Percentiles rank a stretch among this genome's conserved stretches.
Conservation (phyloP, 2,329 filamentous ascomycete genomes). For the Penicillium sp. region DNA sequence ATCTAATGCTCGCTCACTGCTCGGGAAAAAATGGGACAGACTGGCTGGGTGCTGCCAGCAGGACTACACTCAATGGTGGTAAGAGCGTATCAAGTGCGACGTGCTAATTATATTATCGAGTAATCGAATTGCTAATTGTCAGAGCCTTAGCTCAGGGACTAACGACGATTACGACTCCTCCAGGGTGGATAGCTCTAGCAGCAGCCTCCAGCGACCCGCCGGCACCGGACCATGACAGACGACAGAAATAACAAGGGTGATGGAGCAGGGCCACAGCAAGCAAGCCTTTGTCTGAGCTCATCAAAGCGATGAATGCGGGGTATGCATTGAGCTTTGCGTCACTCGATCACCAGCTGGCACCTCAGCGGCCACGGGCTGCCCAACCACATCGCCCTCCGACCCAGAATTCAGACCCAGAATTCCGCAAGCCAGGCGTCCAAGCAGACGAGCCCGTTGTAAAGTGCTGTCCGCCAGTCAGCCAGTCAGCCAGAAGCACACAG, state of each 20-base stretch:
- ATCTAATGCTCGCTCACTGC: too few relatives aligned
- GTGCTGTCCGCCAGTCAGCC: too few relatives aligned
- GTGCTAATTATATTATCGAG: slow-evolving; percentile 1
- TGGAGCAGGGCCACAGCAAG: neutral
- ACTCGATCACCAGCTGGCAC: neutral
- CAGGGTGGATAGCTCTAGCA: neutral
- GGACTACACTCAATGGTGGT: too few relatives aligned
- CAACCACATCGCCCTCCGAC: too few relatives aligned
- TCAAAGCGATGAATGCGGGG: slow-evolving; percentile 12
- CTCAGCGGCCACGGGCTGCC: neutral
- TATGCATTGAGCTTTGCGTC: slow-evolving; percentile 12
- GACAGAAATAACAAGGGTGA: neutral
- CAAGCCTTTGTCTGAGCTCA: neutral
- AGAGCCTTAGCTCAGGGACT: slow-evolving; percentile 1
- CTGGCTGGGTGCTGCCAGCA: too few relatives aligned
- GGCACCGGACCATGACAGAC: neutral
- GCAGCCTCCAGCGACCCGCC: neutral
- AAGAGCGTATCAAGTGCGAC: too few relatives aligned
- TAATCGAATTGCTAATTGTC: slow-evolving; percentile 11
- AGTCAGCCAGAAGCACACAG: too few relatives aligned
- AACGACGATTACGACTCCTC: neutral
- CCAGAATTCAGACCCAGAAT: too few relatives aligned
- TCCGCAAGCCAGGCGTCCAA: too few relatives aligned
- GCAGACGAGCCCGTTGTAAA: too few relatives aligned
- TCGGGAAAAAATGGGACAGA: too few relatives aligned